Evolutionary conservation across 306 rosid genomes (phyloP), one percentile per base, ranked within the genome.

Genomic region (Medicago arabica): DNA sequence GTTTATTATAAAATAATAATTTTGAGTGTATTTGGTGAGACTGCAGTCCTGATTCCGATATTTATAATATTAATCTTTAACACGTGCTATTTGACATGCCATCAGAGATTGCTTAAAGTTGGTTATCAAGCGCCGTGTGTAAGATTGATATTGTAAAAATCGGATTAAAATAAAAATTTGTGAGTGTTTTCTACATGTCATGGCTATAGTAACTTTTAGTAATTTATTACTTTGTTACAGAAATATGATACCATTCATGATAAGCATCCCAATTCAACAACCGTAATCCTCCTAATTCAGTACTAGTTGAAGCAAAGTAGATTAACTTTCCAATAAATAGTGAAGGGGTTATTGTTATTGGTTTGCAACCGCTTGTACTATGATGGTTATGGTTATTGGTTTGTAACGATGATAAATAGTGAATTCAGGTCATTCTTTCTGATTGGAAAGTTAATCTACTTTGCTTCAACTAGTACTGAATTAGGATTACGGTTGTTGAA

Each of bases 331-430:
- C 18, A 39, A 81, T 44, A n/a, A n/a, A n/a, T n/a, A n/a, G n/a
- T n/a, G n/a, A n/a, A n/a, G n/a, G n/a, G n/a, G n/a, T n/a, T n/a
- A n/a, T n/a, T n/a, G n/a, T n/a, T n/a, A n/a, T n/a, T n/a, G n/a
- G n/a, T n/a, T n/a, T n/a, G n/a, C n/a, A n/a, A n/a, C n/a, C n/a
- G n/a, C 8, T 75, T 65, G 21, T 61, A 28, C 46, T 49, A 19
- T 38, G 69, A 57, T 75, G 49, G 34, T 66, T 49, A 54, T 57
- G 62, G 66, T 46, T 70, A 40, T 54, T 80, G 50, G 41, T 67
- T 66, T 66, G 62, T 55, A 75, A 49, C 62, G 75, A 66, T 59
- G 55, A 81, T 75, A 60, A 50, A 61, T 75, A 41, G 50, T 75
- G 67, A 44, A 59, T 75, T 75, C 23, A 46, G 19, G 16, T 39